phyloP scores from a whole-genome alignment of 495 filamentous ascomycete species.

The Daldinia grandis region DNA sequence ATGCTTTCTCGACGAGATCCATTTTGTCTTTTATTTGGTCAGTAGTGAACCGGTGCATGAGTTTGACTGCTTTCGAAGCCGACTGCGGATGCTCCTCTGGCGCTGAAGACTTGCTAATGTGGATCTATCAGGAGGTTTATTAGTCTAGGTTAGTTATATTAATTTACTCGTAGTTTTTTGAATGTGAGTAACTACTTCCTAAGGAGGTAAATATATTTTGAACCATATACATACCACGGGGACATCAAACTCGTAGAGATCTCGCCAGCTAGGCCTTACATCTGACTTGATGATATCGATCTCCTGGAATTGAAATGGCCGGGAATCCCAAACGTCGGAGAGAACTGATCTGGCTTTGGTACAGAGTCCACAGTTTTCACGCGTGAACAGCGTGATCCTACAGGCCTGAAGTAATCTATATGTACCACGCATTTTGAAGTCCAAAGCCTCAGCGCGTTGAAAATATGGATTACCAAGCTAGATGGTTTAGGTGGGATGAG shows the following conservation, averaged over 20 bases:
- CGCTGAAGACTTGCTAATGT: slow-evolving; percentile 62
- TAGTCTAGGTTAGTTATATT: too few species aligned
- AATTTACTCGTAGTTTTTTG: neutral
- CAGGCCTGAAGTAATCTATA: slow-evolving; percentile 62
- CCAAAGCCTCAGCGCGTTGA: neutral
- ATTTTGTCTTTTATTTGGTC: slow-evolving; percentile 76
- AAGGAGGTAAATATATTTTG: neutral
- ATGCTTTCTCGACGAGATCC: slow-evolving; percentile 65
- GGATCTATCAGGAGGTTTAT: slow-evolving; percentile 61
- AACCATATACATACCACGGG: slow-evolving; percentile 71
- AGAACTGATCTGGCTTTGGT: slow-evolving; percentile 76
- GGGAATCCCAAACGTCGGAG: slow-evolving; percentile 70
- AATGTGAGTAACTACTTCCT: too few species aligned
- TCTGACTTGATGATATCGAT: slow-evolving; percentile 76
- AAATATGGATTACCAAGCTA: neutral
- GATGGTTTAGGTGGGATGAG: neutral
- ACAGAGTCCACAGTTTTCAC: slow-evolving; percentile 81
- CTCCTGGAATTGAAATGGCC: slow-evolving; percentile 79
- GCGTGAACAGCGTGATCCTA: slow-evolving; percentile 84
- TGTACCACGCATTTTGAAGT: slow-evolving; percentile 50
- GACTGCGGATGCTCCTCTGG: slow-evolving; percentile 59
- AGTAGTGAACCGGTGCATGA: slow-evolving; percentile 84
- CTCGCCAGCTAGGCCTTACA: slow-evolving; percentile 70
- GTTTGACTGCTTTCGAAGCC: slow-evolving; percentile 70
- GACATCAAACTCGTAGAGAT: slow-evolving; percentile 88